Evolutionary conservation across 2,329 filamentous ascomycete species (phyloP).

Genomic region (Pseudogymnoascus sp.): DNA sequence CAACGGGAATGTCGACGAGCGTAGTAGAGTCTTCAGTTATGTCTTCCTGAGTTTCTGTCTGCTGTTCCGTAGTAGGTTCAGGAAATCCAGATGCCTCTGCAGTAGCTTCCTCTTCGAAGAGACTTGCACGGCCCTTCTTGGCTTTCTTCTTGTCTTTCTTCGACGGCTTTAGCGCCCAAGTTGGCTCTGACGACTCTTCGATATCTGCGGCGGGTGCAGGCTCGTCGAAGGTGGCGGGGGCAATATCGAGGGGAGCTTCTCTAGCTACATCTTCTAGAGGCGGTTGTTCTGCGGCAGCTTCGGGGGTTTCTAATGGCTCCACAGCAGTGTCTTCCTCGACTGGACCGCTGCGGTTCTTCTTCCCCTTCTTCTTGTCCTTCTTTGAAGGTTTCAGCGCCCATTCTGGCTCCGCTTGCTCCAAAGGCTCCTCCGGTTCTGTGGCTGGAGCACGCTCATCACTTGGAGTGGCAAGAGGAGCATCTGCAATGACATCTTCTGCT

Average conservation of each 20-base stretch:
- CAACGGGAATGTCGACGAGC: not conserved
- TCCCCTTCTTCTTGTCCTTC: conserved; percentile 31
- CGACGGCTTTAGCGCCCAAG: conserved; percentile 16
- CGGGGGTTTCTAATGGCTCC: not conserved
- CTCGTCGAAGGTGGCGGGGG: not conserved
- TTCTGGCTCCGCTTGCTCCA: not conserved
- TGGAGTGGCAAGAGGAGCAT: not conserved
- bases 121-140: conserved; percentile 17
- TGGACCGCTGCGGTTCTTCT: not conserved
- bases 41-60: not conserved
- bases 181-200: not conserved
- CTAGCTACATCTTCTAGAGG: not conserved
- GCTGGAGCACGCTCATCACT: not conserved
- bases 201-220: not conserved
- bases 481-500: not conserved
- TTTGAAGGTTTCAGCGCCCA: conserved; percentile 20
- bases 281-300: not conserved
- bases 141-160: conserved; percentile 38
- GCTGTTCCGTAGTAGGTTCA: not conserved
- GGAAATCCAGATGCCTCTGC: not conserved
- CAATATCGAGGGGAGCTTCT: not conserved
- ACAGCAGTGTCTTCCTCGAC: not conserved
- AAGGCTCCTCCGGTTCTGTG: not conserved
- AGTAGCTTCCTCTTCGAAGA: conserved; percentile 9
- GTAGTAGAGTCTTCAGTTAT: not conserved